Base-by-base conservation (phyloP, 768 basidiomycete species). In the Sporobolomyces pararoseus region DNA sequence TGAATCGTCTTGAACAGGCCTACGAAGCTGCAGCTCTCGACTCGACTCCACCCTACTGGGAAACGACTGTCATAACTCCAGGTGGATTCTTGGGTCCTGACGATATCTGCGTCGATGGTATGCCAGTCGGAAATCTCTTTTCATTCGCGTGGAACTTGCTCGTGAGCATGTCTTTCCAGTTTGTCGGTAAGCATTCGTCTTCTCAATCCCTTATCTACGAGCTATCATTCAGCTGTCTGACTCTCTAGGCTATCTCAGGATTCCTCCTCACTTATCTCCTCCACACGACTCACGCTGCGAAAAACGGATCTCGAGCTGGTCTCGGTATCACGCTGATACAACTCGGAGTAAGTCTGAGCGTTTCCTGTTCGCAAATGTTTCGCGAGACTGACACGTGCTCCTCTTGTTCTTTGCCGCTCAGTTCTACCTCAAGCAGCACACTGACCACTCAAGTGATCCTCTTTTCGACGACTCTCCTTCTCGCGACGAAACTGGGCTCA, bases 271-370 rank as follows among this genome's bases (percentile, higher is more conserved):
- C 94, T 1, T 96, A 92, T 80, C 87, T 97, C 75, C 86, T 98
- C 3, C 89, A 90, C 70, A 83, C 83, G 17, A 88, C 92, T 2
- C 94, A 98, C 77, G 91, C 96, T 0, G 90, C 89, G 69, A 94
- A 93, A 79, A 90, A 85, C 77, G 96, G 96, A 58, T 91, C 91
- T 21, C 88, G 91, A 51, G 92, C 91, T 0, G 95, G 95, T 35
- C 86, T 99, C n/a, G 95, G 95, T 23, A 83, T 96, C 75, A 98
- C 91, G 0, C 82, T 97, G 69, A 94, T 97, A 72, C 95, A 97
- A 77, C 91, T 88, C 75, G 95, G 94, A 42, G 68, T 73, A 31
- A 23, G 60, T 57, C n/a, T 17, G 51, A 37, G 35, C 13, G 25
- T 44, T 19, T 29, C 52, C 39, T 42, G 10, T 13, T 25, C 19